phyloP scores from a whole-genome alignment of 306 rosid species.

The Acacia crassicarpa region DNA sequence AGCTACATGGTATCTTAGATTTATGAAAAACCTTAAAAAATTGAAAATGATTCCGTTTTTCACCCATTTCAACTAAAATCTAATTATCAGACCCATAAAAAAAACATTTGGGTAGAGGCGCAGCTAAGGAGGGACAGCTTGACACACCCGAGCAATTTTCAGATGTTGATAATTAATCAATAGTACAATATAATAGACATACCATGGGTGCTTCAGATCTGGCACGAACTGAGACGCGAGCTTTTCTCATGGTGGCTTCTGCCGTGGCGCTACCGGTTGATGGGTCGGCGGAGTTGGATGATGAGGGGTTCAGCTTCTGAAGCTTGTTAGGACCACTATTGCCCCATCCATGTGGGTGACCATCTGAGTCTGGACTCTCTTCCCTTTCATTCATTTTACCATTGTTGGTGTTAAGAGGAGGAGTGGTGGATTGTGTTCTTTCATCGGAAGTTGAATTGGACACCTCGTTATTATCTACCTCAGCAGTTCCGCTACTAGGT shows the following conservation, averaged over 20 bases:
- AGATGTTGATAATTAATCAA: neutral
- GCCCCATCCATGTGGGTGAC: slow-evolving; percentile 59
- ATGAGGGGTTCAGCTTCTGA: slow-evolving; percentile 41
- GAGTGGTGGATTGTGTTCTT: slow-evolving; percentile 69
- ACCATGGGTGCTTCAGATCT: slow-evolving; percentile 97
- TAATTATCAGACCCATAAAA: too few species aligned
- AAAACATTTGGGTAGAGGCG: too few species aligned
- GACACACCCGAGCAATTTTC: neutral
- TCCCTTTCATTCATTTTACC: slow-evolving; percentile 59
- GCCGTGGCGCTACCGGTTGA: slow-evolving; percentile 49
- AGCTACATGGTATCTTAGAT: too few species aligned
- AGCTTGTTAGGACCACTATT: slow-evolving; percentile 46
- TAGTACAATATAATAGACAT: neutral
- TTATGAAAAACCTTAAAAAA: neutral
- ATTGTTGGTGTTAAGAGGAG: slow-evolving; percentile 39
- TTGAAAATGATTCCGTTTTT: too few species aligned
- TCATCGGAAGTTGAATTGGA: slow-evolving; percentile 78
- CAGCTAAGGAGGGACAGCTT: too few species aligned
- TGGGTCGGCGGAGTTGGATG: slow-evolving; percentile 52
- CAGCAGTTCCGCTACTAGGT: slow-evolving; percentile 46
- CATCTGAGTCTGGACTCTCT: slow-evolving; percentile 71
- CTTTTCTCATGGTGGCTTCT: slow-evolving; percentile 96
- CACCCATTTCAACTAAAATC: too few species aligned
- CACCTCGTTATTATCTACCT: slow-evolving; percentile 44
- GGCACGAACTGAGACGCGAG: slow-evolving; percentile 96